Base-by-base conservation (phyloP, 225 moss, liverwort and hornwort genomes). In the Pleurozium schreberi region DNA sequence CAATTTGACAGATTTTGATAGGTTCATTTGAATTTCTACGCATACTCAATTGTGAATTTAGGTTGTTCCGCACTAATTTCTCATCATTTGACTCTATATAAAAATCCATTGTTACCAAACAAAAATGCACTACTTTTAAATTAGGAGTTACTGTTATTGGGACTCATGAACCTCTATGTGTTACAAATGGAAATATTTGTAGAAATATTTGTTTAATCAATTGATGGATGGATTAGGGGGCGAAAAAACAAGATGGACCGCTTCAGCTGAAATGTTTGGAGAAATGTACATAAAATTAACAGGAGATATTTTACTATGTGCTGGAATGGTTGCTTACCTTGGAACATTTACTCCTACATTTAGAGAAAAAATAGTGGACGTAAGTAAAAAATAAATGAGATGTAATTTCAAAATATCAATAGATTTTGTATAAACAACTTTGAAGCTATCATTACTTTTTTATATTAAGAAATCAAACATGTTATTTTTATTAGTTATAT, bases 271-370 rank as follows among this genome's bases (percentile, higher is more conserved):
- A 87, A 93, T 85, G 79, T 98, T 93, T 92, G 98, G 96, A 22
- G 63, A 89, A 65, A 94, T 93, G 70, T 96, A 96, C 70, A 33
- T 95, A 42, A 96, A 95, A 49, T 81, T 97, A n/a, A 97, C 96
- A 0, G 97, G 98, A 67, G 98, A 98, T 66, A 93, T 97, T 74
- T 85, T 98, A 88, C 91, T 98, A 85, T 93, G 96, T 43, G 95
- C 98, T 5, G 98, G 97, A 57, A 97, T 97, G 96, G 89, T 98
- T 14, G 96, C 98, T n/a, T 98, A 97, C 60, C 91, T 98, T 30
- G 98, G 98, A 88, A 96, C 95, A 66, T 98, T 97, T 79, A 97
- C 97, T 3, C 97, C 98, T 4, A 85, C 92, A 3, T 98, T 98
- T 26, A 74, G 97, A 87, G 95, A 96, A 3, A 95, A 93, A 26